A percentile compares a stretch with the other conserved stretches of the same genome.
Evolutionary conservation across 2,329 filamentous ascomycete species (phyloP).

Genomic region (Parasarocladium wereldwijsianum): DNA sequence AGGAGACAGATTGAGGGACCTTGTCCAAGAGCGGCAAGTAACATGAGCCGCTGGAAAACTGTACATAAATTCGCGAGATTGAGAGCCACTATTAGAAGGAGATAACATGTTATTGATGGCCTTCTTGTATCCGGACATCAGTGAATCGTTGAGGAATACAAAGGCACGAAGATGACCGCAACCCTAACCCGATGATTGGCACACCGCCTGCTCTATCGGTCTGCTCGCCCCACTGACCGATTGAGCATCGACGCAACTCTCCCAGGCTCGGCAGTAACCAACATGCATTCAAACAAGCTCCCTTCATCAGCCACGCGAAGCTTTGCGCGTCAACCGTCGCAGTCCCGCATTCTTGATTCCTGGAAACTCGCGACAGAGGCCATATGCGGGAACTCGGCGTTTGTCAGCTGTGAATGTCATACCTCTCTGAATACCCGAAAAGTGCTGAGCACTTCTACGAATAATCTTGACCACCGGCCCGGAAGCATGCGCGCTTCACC

Average conservation of each 20-base stretch:
- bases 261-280: not conserved
- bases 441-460: no score
- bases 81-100: not conserved
- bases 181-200: no score
- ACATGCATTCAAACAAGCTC: not conserved
- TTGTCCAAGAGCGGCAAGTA: not conserved
- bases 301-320: not conserved
- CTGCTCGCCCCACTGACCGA: not conserved
- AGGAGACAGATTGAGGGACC: no score
- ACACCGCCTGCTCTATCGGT: not conserved
- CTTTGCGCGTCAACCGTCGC: not conserved
- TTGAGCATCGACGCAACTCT: not conserved
- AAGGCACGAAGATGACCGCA: no score
- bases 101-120: not conserved
- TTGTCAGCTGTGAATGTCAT: no score
- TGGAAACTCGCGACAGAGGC: no score
- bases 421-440: no score
- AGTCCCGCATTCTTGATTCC: constrained; percentile 1
- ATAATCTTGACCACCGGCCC: no score
- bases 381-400: no score
- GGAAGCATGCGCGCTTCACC: no score
- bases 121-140: not conserved
- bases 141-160: not conserved
- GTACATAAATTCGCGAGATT: not conserved
- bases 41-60: not conserved